phyloP scores from a whole-genome alignment of 345 rosid species.

The Eucalyptus polyanthemos region DNA sequence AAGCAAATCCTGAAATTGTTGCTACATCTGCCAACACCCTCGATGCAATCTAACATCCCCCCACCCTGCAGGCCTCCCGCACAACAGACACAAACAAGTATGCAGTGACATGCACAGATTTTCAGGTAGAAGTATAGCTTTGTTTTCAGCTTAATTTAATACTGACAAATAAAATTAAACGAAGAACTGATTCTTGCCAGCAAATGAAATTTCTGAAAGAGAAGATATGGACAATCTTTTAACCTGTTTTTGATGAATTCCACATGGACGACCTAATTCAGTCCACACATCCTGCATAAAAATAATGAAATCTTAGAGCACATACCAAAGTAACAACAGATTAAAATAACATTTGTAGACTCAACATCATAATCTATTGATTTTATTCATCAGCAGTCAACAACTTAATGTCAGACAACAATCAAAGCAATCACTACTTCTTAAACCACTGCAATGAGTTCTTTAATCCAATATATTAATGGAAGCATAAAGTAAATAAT shows the following conservation, averaged over 20 bases:
- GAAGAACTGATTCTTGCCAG: background rate
- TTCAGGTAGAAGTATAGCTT: background rate
- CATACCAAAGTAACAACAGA: background rate
- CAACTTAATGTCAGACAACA: background rate
- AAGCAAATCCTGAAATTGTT: background rate
- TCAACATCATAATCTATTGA: background rate
- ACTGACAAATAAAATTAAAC: background rate
- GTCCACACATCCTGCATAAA: conserved; percentile 87
- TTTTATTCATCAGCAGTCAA: background rate
- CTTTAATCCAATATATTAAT: background rate
- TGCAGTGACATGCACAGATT: background rate
- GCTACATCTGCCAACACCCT: background rate
- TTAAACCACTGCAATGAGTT: background rate
- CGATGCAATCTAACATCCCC: background rate
- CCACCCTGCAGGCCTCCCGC: background rate
- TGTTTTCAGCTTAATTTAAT: background rate
- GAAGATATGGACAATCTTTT: background rate
- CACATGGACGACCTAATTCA: conserved; percentile 96
- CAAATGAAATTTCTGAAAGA: background rate
- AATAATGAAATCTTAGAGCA: background rate
- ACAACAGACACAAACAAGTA: background rate
- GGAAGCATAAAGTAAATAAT: background rate
- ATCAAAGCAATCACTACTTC: background rate
- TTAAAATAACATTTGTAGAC: background rate
- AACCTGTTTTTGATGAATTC: conserved; percentile 97